Conservation (phyloP, 2,329 filamentous ascomycete species). For the Sclerotinia nivalis region DNA sequence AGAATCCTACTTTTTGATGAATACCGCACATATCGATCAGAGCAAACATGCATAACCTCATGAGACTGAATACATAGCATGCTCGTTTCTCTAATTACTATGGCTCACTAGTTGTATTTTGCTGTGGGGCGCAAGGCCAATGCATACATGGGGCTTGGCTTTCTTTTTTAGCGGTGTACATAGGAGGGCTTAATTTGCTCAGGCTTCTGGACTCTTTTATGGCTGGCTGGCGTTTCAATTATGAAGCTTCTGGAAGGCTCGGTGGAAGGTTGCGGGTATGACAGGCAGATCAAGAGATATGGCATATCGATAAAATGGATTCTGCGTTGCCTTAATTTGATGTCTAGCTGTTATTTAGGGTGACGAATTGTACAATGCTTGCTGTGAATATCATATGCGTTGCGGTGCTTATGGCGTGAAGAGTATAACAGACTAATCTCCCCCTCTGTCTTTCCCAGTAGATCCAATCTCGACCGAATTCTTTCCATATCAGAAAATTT, state of each 20-base stretch:
- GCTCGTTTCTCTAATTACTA: slow-evolving; percentile 14
- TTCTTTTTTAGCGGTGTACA: slow-evolving; percentile 26
- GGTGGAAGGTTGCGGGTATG: neutral
- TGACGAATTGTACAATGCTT: neutral
- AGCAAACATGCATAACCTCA: neutral
- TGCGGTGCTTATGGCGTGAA: neutral
- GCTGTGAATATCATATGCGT: too few relatives aligned
- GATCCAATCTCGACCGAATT: neutral
- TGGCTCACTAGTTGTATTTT: slow-evolving; percentile 19
- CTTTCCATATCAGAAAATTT: neutral
- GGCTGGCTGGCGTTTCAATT: slow-evolving; percentile 19
- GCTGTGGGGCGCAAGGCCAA: slow-evolving; percentile 21
- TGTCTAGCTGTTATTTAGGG: neutral
- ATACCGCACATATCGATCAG: slow-evolving; percentile 12
- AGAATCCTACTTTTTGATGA: neutral
- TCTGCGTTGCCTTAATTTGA: neutral
- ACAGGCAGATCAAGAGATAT: slow-evolving; percentile 3
- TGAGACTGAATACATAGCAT: neutral
- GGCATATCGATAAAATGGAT: neutral
- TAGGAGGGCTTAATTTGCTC: slow-evolving; percentile 11
- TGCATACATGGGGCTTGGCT: slow-evolving; percentile 29
- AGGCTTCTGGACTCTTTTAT: slow-evolving; percentile 15
- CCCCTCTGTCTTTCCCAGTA: neutral
- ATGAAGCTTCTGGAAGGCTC: slow-evolving; percentile 4
- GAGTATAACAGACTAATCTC: neutral